Evolutionary conservation across 169 alveolate genomes (phyloP), one percentile per base, ranked within the genome.

Genomic region (Neospora caninum): DNA sequence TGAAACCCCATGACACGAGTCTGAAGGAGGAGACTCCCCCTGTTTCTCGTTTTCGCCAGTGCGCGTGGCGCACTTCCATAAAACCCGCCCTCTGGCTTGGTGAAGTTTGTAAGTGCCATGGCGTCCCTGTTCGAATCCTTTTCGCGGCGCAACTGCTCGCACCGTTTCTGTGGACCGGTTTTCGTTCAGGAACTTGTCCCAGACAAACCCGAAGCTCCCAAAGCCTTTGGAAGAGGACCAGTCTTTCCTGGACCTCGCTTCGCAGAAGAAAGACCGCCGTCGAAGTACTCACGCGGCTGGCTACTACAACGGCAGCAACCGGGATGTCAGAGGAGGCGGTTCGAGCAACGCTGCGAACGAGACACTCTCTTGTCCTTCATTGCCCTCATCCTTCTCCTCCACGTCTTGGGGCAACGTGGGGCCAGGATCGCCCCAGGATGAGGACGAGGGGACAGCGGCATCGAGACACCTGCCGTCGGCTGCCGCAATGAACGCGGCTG

Each of bases 191-290:
- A n/a, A 78, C 45, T 43, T 78, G 39, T 78, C 86, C 39, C 86
- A 78, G 45, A 78, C 39, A 25, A 78, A 78, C 31, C 86, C 86
- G 43, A 78, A 78, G 49, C 86, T 78, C n/a, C 86, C 86, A n/a
- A 78, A 78, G 45, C 86, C 86, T 38, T n/a, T 78, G 39, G 86
- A 78, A 78, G 86, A 78, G 42, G 86, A 78, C 45, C 86, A 78
- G 31, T 78, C 86, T n/a, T 78, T 78, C 45, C 86, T 78, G 13
- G 86, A 78, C 27, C 86, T 78, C 13, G 86, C 86, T 20, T 78
- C 86, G 1, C 86, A 78, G 45, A 78, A 78, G 86, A 78, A 78
- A n/a, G 86, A n/a, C 49, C 86, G 86, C 4, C 45, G 86, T 16
- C 86, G 42, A 9, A 78, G 86, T 43, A 36, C 86, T 4, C 86